Base-by-base conservation (phyloP, 495 filamentous ascomycete genomes). In the Hypoxylon rickii region DNA sequence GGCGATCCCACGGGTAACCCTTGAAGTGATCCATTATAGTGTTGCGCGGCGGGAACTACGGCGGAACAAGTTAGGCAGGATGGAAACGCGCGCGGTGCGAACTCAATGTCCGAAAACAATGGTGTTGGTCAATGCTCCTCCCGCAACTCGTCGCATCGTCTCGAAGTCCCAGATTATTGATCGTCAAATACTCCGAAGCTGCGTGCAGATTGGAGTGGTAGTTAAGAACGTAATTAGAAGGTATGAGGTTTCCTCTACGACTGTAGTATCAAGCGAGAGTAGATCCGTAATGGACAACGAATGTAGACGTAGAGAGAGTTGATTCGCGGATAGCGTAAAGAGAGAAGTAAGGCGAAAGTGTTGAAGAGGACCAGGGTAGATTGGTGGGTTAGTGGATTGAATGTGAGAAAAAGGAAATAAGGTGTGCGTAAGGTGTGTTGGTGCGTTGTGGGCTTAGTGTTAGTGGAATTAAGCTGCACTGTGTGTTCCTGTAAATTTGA, bases 71-170 rank as follows among this genome's bases (percentile, higher is more conserved):
- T 33, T 15, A n/a, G 10, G 8, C 20, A 16, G 18, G 5, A n/a
- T 36, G 37, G 29, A 47, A 16, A 16, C 18, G 32, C 24, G 32
- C 44, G 16, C 11, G 11, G 26, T 34, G 31, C 48, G 42, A 58
- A 17, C 41, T 39, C 47, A 62, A 52, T 56, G 51, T 56, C 58
- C 58, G 42, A 56, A 51, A 62, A 62, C 42, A 52, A 56, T 52
- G 41, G 31, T 62, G 37, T 52, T 56, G 15, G 37, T 47, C 26
- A 62, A 38, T 55, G 44, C n/a, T 32, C 37, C 24, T 17, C 26
- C 44, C 19, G 21, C 32, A 32, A 37, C 38, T 63, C 11, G 53
- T 63, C 59, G 59, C 59, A 53, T 57, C 38, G 32, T 48, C 39
- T 44, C n/a, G 43, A 53, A 39, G 15, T 29, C 15, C 32, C 39